Base-by-base conservation (phyloP, 2,329 filamentous ascomycete genomes). In the Dothidotthia symphoricarpi region DNA sequence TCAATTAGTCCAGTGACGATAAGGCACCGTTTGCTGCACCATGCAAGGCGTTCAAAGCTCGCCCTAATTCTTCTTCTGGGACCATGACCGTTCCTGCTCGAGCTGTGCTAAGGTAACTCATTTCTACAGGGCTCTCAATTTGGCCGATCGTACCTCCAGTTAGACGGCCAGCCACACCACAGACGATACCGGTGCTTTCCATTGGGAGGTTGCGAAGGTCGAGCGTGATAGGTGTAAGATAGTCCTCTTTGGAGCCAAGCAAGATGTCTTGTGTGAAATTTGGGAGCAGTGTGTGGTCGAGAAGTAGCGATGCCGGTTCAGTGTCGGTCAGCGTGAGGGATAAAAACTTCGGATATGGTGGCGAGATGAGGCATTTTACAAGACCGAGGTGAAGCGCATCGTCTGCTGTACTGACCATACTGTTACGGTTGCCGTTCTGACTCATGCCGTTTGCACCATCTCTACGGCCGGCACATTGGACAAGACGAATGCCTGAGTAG, bases 151-250 rank as follows among this genome's bases (percentile, higher is more conserved):
- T 83, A 30, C 86, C 86, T 33, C 86, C 81, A 1, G 89, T 85
- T 17, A 97, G 74, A 37, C 82, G 78, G 16, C 89, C 88, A 0
- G 91, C 90, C 2, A 98, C 88, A 17, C 93, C 91, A 53, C 90
- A 96, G 3, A 98, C 88, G 41, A 98, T 96, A 15, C 91, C 91
- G 0, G 90, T 95, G 6, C 88, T 89, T 64, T 95, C 88, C 28
- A 91, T 76, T 0, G 91, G 87, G 27, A 97, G 72, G 28, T 81
- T 81, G 14, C 80, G 81, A 16, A 98, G 75, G 55, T 97, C 88
- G 3, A 98, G 76, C 41, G 89, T 91, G 53, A 98, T 93, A 1
- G 93, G 89, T 2, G 94, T 81, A 24, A 90, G 75, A 41, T 80
- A 81, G 49, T 82, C 82, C 36, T 82, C 82, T 31, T 80, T 86